A percentile compares a stretch with the other conserved stretches of the same genome.
Evolutionary conservation across 2,329 filamentous ascomycete species (phyloP).

Genomic region (Niveomyces coronatus): DNA sequence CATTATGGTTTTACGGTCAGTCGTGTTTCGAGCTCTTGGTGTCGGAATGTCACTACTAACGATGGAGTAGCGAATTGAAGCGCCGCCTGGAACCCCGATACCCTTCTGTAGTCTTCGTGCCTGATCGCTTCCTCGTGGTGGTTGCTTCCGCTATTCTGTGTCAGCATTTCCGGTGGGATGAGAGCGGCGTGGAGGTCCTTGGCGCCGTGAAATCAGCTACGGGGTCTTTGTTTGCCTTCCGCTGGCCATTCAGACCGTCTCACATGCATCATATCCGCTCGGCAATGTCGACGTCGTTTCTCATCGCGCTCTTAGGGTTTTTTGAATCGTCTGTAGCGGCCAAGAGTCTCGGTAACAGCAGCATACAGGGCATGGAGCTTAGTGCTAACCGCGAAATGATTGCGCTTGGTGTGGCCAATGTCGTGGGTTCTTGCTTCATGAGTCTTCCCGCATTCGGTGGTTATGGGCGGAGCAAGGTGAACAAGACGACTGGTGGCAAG

Average conservation of each 20-base stretch:
- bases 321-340: conserved; percentile 96
- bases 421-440: conserved; percentile 88
- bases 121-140: conserved; percentile 85
- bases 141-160: conserved; percentile 73
- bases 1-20: conserved; percentile 82
- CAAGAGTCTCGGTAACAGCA: conserved; percentile 66
- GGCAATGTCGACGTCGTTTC: conserved; percentile 81
- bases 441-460: conserved; percentile 89
- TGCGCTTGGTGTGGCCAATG: conserved; percentile 79
- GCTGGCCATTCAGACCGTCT: conserved; percentile 70
- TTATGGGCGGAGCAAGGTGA: conserved; percentile 93
- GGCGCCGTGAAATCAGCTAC: conserved; percentile 67
- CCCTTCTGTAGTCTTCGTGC: conserved; percentile 74
- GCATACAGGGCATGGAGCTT: conserved; percentile 68
- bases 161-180: conserved; percentile 67
- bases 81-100: conserved; percentile 68
- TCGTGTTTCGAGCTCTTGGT: neutral
- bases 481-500: conserved; percentile 80
- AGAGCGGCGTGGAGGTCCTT: conserved; percentile 70
- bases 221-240: conserved; percentile 65
- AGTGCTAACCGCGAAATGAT: conserved; percentile 91
- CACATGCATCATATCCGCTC: conserved; percentile 76
- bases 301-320: conserved; percentile 93
- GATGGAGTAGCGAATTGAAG: conserved; percentile 58
- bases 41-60: neutral